Evolutionary conservation across 116 monocot species (phyloP), one percentile per base, ranked within the genome.

Genomic region (Thalassia testudinum): DNA sequence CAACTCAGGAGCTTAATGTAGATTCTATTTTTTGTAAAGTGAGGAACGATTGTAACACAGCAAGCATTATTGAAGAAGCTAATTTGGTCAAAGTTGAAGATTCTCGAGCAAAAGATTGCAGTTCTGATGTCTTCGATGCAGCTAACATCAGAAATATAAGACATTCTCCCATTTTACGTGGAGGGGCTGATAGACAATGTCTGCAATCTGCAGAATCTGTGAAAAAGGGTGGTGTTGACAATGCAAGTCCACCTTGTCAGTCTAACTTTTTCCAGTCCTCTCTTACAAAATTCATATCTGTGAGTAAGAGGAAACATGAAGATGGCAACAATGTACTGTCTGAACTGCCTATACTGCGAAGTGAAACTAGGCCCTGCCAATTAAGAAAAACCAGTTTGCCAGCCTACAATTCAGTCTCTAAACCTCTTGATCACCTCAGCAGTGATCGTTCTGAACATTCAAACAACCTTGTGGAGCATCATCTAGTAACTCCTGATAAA

Each of bases 301-400:
- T 63, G 37, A 76, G 68, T 50, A 97, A 85, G 61, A 79, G 85
- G 68, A 88, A 85, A 38, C 62, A 72, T 64, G 89, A 85, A 53
- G 60, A 62, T 66, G 52, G 53, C 50, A 82, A 61, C 25, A 59
- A 44, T 66, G 44, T 74, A 21, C 63, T 88, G 47, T 81, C 89
- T 61, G 97, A 97, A 70, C 47, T 82, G 60, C 79, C 89, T 50
- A 16, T 97, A 24, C 59, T 97, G 43, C 75, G 97, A 58, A 79
- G 72, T 69, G 61, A 48, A 47, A 56, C 19, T 26, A 37, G 40
- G 47, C 54, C 70, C 10, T 61, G 61, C 52, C 60, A 76, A 69
- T 62, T 67, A 16, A 65, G 57, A 14, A 73, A 73, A 69, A 60
- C 29, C 21, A n/a, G 24, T 71, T 34, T 10, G 10, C 3, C 30